phyloP scores from a whole-genome alignment of 2,329 filamentous ascomycete genomes.

The Pseudogymnoascus sp. region DNA sequence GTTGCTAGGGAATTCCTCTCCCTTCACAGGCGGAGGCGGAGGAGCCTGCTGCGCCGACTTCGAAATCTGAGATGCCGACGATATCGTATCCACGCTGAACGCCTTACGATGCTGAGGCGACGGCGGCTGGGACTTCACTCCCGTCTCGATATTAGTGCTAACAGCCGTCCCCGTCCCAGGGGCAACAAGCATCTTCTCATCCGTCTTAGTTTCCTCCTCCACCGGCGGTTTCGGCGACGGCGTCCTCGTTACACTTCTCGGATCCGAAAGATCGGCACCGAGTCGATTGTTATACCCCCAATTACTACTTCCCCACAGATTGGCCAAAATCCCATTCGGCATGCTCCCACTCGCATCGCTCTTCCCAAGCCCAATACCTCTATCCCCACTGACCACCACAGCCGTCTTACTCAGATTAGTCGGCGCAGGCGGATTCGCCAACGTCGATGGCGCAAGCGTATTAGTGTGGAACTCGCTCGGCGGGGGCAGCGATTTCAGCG shows the following conservation, averaged over 20 bases:
- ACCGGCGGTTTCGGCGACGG: background rate
- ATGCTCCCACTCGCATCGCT: constrained; percentile 58
- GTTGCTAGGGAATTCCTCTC: constrained; percentile 53
- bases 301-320: constrained; percentile 84
- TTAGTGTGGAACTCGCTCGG: constrained; percentile 42
- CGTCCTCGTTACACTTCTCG: background rate
- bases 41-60: constrained; percentile 14
- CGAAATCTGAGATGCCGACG: constrained; percentile 12
- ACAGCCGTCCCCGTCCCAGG: background rate
- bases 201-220: background rate
- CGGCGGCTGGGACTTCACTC: background rate
- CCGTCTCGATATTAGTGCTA: constrained; percentile 1
- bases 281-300: constrained; percentile 64
- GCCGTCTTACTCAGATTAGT: constrained; percentile 83
- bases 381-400: constrained; percentile 71
- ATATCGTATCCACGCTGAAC: constrained; percentile 21
- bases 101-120: constrained; percentile 22
- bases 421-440: constrained; percentile 73
- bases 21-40: background rate
- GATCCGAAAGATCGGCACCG: background rate
- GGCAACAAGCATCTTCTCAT: background rate
- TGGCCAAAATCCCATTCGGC: constrained; percentile 80
- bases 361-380: constrained; percentile 54
- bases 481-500: constrained; percentile 29
- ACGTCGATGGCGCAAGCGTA: constrained; percentile 69